Percentiles rank a stretch among this genome's conserved stretches.
Evolutionary conservation across 176 grass and related monocot genomes (phyloP).

Genomic region (Phragmites australis): DNA sequence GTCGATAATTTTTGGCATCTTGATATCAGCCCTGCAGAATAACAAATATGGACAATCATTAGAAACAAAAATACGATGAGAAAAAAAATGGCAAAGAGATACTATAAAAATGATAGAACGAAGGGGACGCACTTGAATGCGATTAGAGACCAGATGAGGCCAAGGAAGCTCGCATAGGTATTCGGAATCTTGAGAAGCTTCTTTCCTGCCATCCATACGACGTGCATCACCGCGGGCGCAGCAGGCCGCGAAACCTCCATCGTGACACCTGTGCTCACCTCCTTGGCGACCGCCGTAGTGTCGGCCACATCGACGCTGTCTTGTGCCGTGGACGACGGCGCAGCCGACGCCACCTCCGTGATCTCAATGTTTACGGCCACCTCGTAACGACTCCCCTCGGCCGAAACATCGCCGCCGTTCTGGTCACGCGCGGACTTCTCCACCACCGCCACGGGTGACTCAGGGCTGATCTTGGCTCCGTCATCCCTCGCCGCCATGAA

Average conservation of each 20-base stretch:
- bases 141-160: conserved; percentile 73
- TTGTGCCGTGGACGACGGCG: conserved; percentile 15
- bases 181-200: conserved; percentile 73
- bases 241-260: no score
- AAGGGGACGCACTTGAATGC: conserved; percentile 65
- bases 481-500: conserved; percentile 64
- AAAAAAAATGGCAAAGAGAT: not conserved
- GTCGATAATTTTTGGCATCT: conserved; percentile 67
- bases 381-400: not conserved
- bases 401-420: not conserved
- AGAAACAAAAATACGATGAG: not conserved
- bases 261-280: not conserved
- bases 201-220: conserved; percentile 56
- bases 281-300: not conserved
- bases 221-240: conserved; percentile 35
- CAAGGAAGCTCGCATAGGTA: conserved; percentile 80
- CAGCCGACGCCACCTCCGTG: conserved; percentile 27
- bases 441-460: no score
- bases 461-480: conserved; percentile 36
- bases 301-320: not conserved
- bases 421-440: not conserved
- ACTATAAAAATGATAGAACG: not conserved
- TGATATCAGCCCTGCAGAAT: conserved; percentile 50
- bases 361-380: conserved; percentile 46
- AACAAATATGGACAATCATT: not conserved